These are phyloP conservation scores for Triangularia verruculosa DNA, from an alignment of 2,329 filamentous ascomycete genomes.

Conservation along the genomic window DNA sequence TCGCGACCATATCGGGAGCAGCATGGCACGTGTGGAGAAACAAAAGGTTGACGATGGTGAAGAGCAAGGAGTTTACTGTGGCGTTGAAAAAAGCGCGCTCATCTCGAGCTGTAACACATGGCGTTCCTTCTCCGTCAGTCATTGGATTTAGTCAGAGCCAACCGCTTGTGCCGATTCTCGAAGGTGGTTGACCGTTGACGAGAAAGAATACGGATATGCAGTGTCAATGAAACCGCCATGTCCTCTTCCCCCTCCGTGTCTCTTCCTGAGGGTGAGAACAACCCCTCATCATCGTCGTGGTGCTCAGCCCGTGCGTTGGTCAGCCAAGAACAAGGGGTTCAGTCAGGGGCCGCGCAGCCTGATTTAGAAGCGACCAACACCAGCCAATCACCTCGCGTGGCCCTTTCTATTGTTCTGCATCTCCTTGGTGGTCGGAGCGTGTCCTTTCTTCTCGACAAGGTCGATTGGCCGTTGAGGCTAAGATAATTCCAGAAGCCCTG, in stretches of 20 bases:
- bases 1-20: not conserved
- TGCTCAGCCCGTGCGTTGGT: conserved; percentile 9
- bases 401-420: not conserved
- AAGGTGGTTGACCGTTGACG: not conserved
- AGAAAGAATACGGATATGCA: not conserved
- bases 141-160: not conserved
- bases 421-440: not conserved
- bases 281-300: not conserved
- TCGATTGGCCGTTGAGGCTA: conserved; percentile 3
- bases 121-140: not conserved
- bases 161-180: not conserved
- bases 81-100: not conserved
- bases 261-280: not conserved
- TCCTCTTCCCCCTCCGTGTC: not conserved
- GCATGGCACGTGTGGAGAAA: not conserved
- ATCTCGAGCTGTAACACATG: not conserved
- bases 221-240: conserved; percentile 6
- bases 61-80: not conserved
- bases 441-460: not conserved
- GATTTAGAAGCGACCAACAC: conserved; percentile 9
- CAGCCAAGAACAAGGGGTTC: conserved; percentile 5
- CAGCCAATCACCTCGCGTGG: conserved; percentile 2
- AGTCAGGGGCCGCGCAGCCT: conserved; percentile 8
- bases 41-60: not conserved
- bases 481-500: not conserved